Evolutionary conservation across 2,329 filamentous ascomycete species (phyloP).

Genomic region (Colletotrichum musae): DNA sequence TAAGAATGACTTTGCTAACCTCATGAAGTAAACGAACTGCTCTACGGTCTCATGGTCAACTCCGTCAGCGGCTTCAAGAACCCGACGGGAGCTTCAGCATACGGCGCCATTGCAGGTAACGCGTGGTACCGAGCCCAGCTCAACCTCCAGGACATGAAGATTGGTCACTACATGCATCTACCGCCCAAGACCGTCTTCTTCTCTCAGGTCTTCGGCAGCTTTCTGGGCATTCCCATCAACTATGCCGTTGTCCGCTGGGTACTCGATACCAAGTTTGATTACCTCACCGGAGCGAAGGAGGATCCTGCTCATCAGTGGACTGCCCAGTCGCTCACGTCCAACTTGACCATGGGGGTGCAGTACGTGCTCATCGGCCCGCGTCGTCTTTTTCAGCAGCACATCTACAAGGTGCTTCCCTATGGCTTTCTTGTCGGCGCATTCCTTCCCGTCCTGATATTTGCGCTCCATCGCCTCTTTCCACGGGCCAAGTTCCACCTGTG

Average conservation of each 20-base stretch:
- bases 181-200: slow-evolving; percentile 73
- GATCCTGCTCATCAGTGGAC: slow-evolving; percentile 75
- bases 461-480: slow-evolving; percentile 67
- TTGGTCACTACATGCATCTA: slow-evolving; percentile 67
- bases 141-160: slow-evolving; percentile 68
- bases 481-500: slow-evolving; percentile 68
- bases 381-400: slow-evolving; percentile 61
- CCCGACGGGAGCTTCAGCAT: slow-evolving; percentile 70
- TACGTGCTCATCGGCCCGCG: slow-evolving; percentile 68
- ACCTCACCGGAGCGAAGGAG: slow-evolving; percentile 62
- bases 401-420: slow-evolving; percentile 65
- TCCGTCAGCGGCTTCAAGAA: slow-evolving; percentile 61
- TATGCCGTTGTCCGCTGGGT: slow-evolving; percentile 74
- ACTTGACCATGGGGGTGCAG: slow-evolving; percentile 70
- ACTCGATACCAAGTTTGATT: slow-evolving; percentile 69
- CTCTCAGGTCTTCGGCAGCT: slow-evolving; percentile 71
- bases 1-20: background rate
- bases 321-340: slow-evolving; percentile 65
- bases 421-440: slow-evolving; percentile 67
- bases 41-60: slow-evolving; percentile 73
- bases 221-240: slow-evolving; percentile 73
- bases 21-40: slow-evolving; percentile 63
- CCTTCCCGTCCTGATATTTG: slow-evolving; percentile 62
- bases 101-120: slow-evolving; percentile 72
- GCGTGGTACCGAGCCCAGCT: slow-evolving; percentile 72